Conservation (phyloP, 176 grass and related monocot genomes). For the Zoysia pacifica region DNA sequence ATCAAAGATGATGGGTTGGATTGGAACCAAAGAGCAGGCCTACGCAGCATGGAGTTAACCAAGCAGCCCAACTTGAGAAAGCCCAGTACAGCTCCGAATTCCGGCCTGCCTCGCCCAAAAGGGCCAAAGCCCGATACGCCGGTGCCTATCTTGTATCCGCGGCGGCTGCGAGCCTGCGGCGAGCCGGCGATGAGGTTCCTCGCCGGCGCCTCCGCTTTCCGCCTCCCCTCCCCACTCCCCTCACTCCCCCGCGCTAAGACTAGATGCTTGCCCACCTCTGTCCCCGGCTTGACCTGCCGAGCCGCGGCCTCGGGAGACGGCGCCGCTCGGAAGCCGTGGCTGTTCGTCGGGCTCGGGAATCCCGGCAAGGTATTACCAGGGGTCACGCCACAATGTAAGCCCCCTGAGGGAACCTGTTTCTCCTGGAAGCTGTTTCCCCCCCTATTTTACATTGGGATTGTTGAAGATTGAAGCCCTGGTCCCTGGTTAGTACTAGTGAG, state of each 20-base stretch:
- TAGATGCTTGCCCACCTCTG: constrained; percentile 30
- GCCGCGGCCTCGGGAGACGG: constrained; percentile 37
- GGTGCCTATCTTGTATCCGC: not conserved
- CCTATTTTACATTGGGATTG: not conserved
- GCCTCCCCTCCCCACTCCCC: constrained; percentile 32
- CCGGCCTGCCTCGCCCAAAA: not conserved
- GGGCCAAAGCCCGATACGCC: not conserved
- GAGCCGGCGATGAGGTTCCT: constrained; percentile 42
- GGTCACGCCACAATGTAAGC: constrained; percentile 92
- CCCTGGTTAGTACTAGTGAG: not conserved
- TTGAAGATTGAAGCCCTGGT: not conserved
- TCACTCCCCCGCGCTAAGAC: constrained; percentile 8
- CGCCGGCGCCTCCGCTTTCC: constrained; percentile 41
- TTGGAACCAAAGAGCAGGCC: not conserved
- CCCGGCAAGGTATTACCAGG: constrained; percentile 79
- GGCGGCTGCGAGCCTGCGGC: not conserved
- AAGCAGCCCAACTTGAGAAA: not conserved
- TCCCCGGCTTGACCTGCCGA: constrained; percentile 36
- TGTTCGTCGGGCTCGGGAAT: constrained; percentile 89
- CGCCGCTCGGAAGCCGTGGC: constrained; percentile 66
- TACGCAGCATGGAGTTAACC: not conserved
- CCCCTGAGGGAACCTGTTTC: not conserved
- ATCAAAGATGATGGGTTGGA: not conserved
- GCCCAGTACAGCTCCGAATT: not conserved
- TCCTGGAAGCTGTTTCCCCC: not conserved